Base-by-base conservation (phyloP, 495 filamentous ascomycete species). In the Penicillium manginii region DNA sequence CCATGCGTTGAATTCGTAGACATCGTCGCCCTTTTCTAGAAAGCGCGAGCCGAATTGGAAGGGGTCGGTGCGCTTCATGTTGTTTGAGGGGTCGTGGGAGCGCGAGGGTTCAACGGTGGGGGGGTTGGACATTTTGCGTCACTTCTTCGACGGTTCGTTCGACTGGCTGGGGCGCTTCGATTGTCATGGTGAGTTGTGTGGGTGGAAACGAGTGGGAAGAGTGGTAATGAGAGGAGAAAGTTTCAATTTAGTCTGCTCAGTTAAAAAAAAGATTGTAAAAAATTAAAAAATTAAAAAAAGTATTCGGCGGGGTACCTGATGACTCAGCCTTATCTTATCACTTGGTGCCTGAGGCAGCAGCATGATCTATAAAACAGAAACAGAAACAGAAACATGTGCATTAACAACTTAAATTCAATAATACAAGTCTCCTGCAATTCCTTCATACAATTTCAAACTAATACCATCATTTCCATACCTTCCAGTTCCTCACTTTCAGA, bases 1-100 rank as follows among this genome's bases (percentile, higher is more conserved):
- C 94, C 94, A 98, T 39, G 94, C 94, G 72, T 98, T 98, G 86
- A 92, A 93, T 67, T 93, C 88, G 77, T 89, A 98, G 62, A 96
- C 87, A 66, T 97, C 83, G 74, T 96, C 91, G 62, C 86, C 83
- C 65, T 91, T 76, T 60, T 88, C 84, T 39, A 98, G 86, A 62
- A 83, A 87, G 47, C 94, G 91, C 11, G 91, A 93, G 53, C 94
- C 94, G 73, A 98, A 98, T 73, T 92, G 86, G 75, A 98, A 98
- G 33, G 94, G 96, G 62, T 96, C 90, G 67, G 71, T 90, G 55
- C 91, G 83, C 79, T 98, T 98, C 72, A 87, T 79, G 60, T 81
- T 81, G 62, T 77, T 83, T 58, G 69, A 61, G 49, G 83, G 80
- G 63, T 82, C 74, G 67, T 84, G 78, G 17, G 83, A 81, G 49